phyloP scores from a whole-genome alignment of 2,329 filamentous ascomycete genomes.

The Escovopsis sp. region DNA sequence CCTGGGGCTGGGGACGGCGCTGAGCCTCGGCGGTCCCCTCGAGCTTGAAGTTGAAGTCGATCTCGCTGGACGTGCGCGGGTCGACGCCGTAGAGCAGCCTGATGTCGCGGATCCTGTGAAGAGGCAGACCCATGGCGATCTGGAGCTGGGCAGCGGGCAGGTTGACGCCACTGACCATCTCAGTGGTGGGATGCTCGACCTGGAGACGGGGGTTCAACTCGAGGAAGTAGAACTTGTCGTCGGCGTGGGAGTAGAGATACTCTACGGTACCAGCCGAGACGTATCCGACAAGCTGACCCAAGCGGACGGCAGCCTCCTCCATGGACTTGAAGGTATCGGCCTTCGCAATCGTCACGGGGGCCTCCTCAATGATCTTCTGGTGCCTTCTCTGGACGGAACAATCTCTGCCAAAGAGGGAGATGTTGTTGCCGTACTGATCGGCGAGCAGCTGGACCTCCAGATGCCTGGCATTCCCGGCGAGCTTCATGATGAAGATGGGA shows the following conservation, averaged over 20 bases:
- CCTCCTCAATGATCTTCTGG: constrained; percentile 99
- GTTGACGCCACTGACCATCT: constrained; percentile 98
- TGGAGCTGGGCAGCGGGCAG: constrained; percentile 93
- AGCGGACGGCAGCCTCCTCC: constrained; percentile 90
- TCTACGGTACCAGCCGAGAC: constrained; percentile 98
- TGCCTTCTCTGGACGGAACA: constrained; percentile 96
- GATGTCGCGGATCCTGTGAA: constrained; percentile 93
- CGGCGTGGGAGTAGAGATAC: constrained; percentile 94
- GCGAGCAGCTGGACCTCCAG: constrained; percentile 94
- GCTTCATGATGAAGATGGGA: constrained; percentile 99
- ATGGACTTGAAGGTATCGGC: constrained; percentile 81
- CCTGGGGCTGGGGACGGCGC: constrained; percentile 82
- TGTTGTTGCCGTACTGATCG: constrained; percentile 99
- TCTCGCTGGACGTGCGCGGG: constrained; percentile 69
- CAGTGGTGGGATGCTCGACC: constrained; percentile 97
- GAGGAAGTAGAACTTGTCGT: constrained; percentile 99
- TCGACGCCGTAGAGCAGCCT: constrained; percentile 91
- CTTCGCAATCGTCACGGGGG: constrained; percentile 91
- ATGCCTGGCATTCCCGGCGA: constrained; percentile 90
- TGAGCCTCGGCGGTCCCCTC: constrained; percentile 73
- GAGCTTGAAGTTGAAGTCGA: constrained; percentile 93
- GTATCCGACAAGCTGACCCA: constrained; percentile 90
- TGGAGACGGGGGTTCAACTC: constrained; percentile 98
- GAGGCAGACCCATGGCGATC: constrained; percentile 94
- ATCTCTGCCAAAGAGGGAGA: constrained; percentile 95